A percentile compares a stretch with the other conserved stretches of the same genome.
phyloP scores from a whole-genome alignment of 768 basidiomycete genomes.

The Auricularia sp. region DNA sequence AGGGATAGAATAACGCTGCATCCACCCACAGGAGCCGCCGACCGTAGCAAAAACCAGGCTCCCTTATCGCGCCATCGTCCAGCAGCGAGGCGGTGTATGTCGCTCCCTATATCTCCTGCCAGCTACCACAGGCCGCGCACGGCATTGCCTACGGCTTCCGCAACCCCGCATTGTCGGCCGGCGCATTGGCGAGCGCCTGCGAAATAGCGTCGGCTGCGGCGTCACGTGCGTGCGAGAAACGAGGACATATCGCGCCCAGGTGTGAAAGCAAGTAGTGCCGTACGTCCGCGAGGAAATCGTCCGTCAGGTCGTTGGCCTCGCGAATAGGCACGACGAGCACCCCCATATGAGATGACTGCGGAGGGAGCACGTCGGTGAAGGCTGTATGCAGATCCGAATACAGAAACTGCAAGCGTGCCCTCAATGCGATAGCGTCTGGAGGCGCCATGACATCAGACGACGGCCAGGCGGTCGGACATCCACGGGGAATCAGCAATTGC shows the following conservation, averaged over 20 bases:
- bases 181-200: conserved; percentile 23
- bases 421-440: conserved; percentile 44
- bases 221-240: conserved; percentile 63
- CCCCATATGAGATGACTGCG: conserved; percentile 37
- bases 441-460: conserved; percentile 46
- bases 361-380: conserved; percentile 49
- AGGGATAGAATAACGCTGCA: conserved; percentile 41
- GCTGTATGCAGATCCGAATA: conserved; percentile 43
- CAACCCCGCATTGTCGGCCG: conserved; percentile 23
- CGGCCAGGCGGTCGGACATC: conserved; percentile 24
- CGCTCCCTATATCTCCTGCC: conserved; percentile 54
- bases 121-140: conserved; percentile 39
- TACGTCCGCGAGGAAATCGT: conserved; percentile 52
- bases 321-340: conserved; percentile 48
- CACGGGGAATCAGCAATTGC: conserved; percentile 1
- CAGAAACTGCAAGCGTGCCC: conserved; percentile 46
- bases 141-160: conserved; percentile 36
- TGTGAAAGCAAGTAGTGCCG: conserved; percentile 45
- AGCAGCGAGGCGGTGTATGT: conserved; percentile 54
- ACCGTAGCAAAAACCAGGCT: conserved; percentile 35
- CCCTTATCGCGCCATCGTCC: conserved; percentile 55
- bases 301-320: conserved; percentile 33
- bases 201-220: conserved; percentile 37
- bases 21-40: conserved; percentile 46
- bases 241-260: conserved; percentile 38